A percentile compares a stretch with the other conserved stretches of the same genome.
These are phyloP conservation scores for Didymella sp. DNA, from an alignment of 2,329 filamentous ascomycete genomes.

Conservation along the genomic window DNA sequence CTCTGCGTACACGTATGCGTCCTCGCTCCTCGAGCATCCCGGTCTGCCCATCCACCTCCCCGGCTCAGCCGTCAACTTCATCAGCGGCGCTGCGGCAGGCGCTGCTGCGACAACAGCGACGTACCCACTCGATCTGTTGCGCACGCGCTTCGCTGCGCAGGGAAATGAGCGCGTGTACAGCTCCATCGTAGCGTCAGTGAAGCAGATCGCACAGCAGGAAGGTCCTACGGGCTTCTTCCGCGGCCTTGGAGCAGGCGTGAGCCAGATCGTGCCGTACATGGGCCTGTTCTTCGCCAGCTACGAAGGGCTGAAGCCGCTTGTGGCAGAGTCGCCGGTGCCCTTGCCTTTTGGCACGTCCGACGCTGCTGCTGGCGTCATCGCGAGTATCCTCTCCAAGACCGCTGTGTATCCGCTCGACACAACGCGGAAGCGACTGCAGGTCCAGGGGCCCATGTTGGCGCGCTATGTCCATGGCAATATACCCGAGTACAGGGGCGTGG, in stretches of 20 bases:
- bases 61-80: constrained; percentile 75
- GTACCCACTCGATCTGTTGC: constrained; percentile 90
- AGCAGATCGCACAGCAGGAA: constrained; percentile 77
- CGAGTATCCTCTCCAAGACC: constrained; percentile 84
- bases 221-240: constrained; percentile 84
- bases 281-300: constrained; percentile 93
- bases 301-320: constrained; percentile 68
- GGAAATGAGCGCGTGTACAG: constrained; percentile 80
- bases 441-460: constrained; percentile 85
- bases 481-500: constrained; percentile 75
- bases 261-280: constrained; percentile 95
- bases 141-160: constrained; percentile 96
- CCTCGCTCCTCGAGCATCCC: constrained; percentile 66
- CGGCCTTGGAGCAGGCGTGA: constrained; percentile 79
- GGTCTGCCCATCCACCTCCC: constrained; percentile 63
- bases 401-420: constrained; percentile 92
- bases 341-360: constrained; percentile 78
- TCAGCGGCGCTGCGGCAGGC: constrained; percentile 83
- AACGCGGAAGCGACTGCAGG: constrained; percentile 89
- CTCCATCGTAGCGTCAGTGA: constrained; percentile 71
- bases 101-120: constrained; percentile 81
- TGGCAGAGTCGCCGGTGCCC: constrained; percentile 60
- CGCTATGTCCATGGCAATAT: constrained; percentile 87
- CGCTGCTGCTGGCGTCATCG: constrained; percentile 79
- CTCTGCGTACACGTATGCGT: constrained; percentile 79